phyloP scores from a whole-genome alignment of 306 rosid genomes.

The Quercus robur region DNA sequence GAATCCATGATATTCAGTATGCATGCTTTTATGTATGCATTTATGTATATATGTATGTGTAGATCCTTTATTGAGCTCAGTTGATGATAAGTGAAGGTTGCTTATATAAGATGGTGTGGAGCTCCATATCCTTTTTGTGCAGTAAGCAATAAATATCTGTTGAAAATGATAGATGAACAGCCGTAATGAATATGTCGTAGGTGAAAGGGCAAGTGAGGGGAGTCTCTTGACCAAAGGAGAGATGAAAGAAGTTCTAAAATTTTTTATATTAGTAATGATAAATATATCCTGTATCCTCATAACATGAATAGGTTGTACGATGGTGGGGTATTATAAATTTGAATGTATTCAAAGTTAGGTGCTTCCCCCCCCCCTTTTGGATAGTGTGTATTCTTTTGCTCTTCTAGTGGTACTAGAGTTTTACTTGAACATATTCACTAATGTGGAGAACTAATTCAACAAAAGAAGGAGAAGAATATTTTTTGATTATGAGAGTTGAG shows the following conservation, averaged over 20 bases:
- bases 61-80: background rate
- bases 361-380: too few species aligned
- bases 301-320: too few species aligned
- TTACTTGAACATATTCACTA: background rate
- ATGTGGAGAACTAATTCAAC: background rate
- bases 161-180: background rate
- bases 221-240: background rate
- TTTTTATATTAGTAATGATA: too few species aligned
- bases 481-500: background rate
- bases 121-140: background rate
- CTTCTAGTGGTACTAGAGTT: background rate
- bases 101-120: background rate
- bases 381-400: background rate
- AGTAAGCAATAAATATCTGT: background rate
- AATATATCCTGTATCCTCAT: too few species aligned
- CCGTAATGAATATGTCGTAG: background rate
- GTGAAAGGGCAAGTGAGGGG: background rate
- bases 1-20: background rate
- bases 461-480: background rate
- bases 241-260: background rate
- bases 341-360: background rate
- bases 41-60: background rate
- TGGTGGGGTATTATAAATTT: too few species aligned
- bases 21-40: background rate
- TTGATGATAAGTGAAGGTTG: background rate